Evolutionary conservation across 2,329 filamentous ascomycete genomes (phyloP), one percentile per base, ranked within the genome.

Genomic region (Samsoniella hepiali): DNA sequence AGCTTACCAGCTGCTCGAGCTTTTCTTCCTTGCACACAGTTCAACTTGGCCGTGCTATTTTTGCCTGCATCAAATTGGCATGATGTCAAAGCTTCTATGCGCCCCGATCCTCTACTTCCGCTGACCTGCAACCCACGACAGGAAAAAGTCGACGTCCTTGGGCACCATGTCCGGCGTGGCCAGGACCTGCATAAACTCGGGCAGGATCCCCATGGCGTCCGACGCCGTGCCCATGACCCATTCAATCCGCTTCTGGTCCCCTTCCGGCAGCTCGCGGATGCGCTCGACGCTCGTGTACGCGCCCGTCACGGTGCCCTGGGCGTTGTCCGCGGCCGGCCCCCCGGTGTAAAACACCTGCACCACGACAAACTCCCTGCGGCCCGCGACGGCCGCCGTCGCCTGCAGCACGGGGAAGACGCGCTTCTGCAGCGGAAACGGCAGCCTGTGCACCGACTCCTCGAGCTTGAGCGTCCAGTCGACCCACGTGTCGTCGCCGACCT

Each of bases 191-290:
- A 89, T 72, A 78, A 81, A 87, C 72, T 82, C 78, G 0, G 91
- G 91, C 63, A 93, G 70, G 34, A 82, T 74, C 0, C 91, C 91
- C 61, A 81, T 81, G 0, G 90, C 90, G 72, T 93, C 84, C 64
- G 87, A 89, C 11, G 87, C 84, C 10, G 90, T 93, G 9, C 86
- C 89, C 89, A 94, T 93, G 64, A 88, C 78, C 91, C 91, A 95
- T 73, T 89, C 87, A 54, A 91, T 80, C 31, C 45, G 36, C 36
- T n/a, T 57, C 15, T 51, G 27, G 7, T 69, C 72, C 1, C n/a
- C 38, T 3, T 5, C 31, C 4, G 49, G 29, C 5, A 82, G 65
- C 69, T 81, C 76, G 63, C 81, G 76, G 40, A 89, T 76, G 53
- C 84, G 76, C 77, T 93, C 90, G 1, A 92, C 79, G 66, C 85